These are phyloP conservation scores for Tilletia horrida DNA, from an alignment of 1,284 basidiomycete species.

Conservation along the genomic window DNA sequence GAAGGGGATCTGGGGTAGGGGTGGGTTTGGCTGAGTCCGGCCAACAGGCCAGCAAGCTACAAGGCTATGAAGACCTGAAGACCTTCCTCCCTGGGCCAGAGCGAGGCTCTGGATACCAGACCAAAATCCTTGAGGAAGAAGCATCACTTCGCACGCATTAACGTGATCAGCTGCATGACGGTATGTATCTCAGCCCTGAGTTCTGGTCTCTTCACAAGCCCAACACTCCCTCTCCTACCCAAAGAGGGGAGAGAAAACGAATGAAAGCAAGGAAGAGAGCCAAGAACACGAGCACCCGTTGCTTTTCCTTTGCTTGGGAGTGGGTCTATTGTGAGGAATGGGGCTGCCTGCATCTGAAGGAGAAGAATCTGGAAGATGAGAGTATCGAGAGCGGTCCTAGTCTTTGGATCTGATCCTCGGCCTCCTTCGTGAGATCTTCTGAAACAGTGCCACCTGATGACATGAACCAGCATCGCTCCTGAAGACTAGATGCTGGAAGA, in stretches of 20 bases:
- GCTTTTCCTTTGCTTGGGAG: slow-evolving; percentile 26
- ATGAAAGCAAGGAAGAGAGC: slow-evolving; percentile 23
- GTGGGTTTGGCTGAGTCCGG: neutral
- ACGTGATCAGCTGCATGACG: slow-evolving; percentile 54
- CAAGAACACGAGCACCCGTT: slow-evolving; percentile 45
- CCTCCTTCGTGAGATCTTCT: too few species aligned
- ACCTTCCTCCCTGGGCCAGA: too few species aligned
- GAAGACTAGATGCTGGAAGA: neutral
- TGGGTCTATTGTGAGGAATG: neutral
- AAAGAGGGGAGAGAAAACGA: neutral
- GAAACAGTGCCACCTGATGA: too few species aligned
- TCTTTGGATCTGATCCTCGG: too few species aligned
- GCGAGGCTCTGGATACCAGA: neutral
- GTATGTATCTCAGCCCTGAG: slow-evolving; percentile 34
- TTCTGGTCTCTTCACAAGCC: neutral
- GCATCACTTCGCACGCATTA: slow-evolving; percentile 56
- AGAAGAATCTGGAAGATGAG: neutral
- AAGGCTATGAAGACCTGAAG: too few species aligned
- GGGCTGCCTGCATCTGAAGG: too few species aligned
- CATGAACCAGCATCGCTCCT: too few species aligned
- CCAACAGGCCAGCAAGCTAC: neutral
- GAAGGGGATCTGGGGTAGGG: neutral
- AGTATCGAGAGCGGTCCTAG: too few species aligned
- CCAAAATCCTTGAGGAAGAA: slow-evolving; percentile 23
- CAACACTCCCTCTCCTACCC: too few species aligned